Conservation (phyloP, 2,329 filamentous ascomycete species). For the Epicoccum nigrum region DNA sequence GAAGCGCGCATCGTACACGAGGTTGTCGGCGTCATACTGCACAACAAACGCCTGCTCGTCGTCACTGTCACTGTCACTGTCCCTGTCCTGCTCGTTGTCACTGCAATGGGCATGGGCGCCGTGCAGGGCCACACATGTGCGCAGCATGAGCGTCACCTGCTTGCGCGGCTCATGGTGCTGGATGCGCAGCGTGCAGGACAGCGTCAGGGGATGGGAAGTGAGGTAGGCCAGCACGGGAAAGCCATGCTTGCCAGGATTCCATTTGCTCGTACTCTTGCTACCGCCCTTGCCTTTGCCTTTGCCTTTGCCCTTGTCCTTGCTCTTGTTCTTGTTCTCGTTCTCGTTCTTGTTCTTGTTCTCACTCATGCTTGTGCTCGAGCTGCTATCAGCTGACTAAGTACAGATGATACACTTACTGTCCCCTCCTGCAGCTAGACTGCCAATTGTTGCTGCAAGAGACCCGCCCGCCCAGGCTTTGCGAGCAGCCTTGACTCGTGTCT, state of each 20-base stretch:
- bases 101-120: not conserved
- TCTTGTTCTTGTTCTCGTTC: no score
- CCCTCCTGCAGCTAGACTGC: not conserved
- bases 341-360: no score
- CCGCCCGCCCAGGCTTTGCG: constrained; percentile 3
- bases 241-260: not conserved
- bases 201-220: not conserved
- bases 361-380: not conserved
- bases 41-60: not conserved
- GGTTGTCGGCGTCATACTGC: constrained; percentile 2
- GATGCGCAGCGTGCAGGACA: not conserved
- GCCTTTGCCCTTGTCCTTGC: no score
- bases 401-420: not conserved
- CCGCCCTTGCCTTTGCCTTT: no score
- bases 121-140: not conserved
- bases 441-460: not conserved
- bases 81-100: not conserved
- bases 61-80: no score
- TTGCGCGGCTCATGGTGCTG: not conserved
- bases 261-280: not conserved
- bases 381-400: not conserved
- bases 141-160: not conserved
- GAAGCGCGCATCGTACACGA: not conserved
- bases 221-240: not conserved
- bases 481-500: constrained; percentile 1